Evolutionary conservation across 352 stramenopile genomes (phyloP).

Genomic region (Phytophthora citricola): DNA sequence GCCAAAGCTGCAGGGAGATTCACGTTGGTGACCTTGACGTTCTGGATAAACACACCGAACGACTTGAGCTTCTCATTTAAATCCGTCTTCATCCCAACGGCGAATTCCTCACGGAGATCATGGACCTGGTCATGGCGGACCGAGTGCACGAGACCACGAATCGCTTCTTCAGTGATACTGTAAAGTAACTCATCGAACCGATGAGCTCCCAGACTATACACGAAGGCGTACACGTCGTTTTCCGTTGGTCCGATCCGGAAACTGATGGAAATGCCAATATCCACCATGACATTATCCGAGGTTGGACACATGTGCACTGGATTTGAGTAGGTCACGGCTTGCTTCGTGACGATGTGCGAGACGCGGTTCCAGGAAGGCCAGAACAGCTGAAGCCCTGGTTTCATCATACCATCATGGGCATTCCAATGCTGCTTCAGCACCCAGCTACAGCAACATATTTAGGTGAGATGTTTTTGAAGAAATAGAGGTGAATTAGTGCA

Average conservation of each 20-base stretch:
- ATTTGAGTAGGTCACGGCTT: conserved; percentile 77
- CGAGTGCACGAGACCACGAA: conserved; percentile 74
- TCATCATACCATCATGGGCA: conserved; percentile 69
- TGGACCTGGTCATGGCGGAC: conserved; percentile 80
- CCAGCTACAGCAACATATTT: background rate
- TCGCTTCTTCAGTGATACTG: conserved; percentile 69
- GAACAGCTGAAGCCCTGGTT: conserved; percentile 62
- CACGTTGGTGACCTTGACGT: conserved; percentile 86
- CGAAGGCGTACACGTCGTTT: conserved; percentile 73
- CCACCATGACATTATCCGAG: conserved; percentile 83
- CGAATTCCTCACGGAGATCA: conserved; percentile 79
- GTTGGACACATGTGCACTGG: conserved; percentile 71
- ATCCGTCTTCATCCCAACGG: conserved; percentile 79
- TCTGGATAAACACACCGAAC: conserved; percentile 76
- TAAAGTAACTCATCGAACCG: conserved; percentile 80
- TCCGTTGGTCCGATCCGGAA: conserved; percentile 79
- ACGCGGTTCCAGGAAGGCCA: conserved; percentile 78
- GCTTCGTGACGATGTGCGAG: conserved; percentile 85
- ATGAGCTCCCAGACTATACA: conserved; percentile 79
- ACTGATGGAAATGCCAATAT: conserved; percentile 85
- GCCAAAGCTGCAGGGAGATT: conserved; percentile 62
- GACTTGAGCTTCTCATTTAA: conserved; percentile 68
- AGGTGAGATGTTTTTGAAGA: background rate
- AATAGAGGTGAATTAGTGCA: background rate
- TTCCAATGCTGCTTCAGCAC: conserved; percentile 60